Base-by-base conservation (phyloP, 1,139 yeast genomes). In the Saccharomyces pastorianus region DNA sequence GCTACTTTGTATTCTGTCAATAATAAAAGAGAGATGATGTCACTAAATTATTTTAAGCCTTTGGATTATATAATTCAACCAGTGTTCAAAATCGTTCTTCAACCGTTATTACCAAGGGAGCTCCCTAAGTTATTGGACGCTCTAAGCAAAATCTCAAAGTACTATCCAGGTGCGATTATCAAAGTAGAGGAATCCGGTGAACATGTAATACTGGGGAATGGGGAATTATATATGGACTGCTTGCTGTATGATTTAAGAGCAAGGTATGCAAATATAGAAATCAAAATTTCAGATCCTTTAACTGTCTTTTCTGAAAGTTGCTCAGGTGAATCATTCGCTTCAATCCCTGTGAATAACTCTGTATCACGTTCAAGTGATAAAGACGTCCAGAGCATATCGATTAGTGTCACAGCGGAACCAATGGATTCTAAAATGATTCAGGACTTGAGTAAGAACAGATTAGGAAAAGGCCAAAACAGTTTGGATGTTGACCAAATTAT, bases 111-210 rank as follows among this genome's bases (percentile, higher is more conserved):
- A 41, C 96, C 96, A 0, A 78, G 88, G 0, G 96, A 91, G 55
- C 71, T 88, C 26, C 95, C 96, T 0, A 79, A 79, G 57, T 74
- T 91, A 64, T 73, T 85, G 14, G 84, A 81, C 17, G 90, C 91
- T 0, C 72, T 93, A 51, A 75, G 86, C 57, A 80, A 76, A 55
- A 73, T 86, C 27, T 79, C 79, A 59, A 82, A 80, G 59, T 73
- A 85, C 1, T 91, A 88, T 64, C 77, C 87, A 13, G 83, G 91
- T 6, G 76, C 84, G 41, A 76, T 77, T 29, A 74, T 88, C 7
- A 82, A 78, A 58, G 91, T 87, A 0, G 96, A 89, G 67, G 96
- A 88, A 61, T 85, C 91, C 55, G 97, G 98, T 1, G 98, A 91
- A 63, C 89, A 86, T 67, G 83, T 84, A 0, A 67, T 95, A 1